Conservation (phyloP, 495 filamentous ascomycete genomes). For the Bacidia gigantensis region DNA sequence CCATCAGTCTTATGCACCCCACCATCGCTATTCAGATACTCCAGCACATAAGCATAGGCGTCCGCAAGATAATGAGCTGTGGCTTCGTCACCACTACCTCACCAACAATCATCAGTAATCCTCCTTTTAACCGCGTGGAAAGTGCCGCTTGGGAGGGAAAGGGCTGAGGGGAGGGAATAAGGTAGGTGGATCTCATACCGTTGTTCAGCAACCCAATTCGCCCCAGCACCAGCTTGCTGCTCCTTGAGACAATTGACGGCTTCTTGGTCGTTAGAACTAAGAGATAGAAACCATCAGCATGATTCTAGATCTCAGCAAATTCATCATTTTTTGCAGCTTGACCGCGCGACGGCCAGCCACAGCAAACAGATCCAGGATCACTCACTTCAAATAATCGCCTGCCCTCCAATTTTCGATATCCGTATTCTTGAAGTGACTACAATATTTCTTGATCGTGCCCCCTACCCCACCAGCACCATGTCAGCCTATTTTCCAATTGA, state of each 20-base stretch:
- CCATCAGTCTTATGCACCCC: background rate
- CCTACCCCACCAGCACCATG: too few relatives aligned
- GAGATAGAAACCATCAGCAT: too few relatives aligned
- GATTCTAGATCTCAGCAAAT: too few relatives aligned
- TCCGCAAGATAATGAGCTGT: background rate
- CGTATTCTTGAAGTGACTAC: background rate
- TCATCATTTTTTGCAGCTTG: too few relatives aligned
- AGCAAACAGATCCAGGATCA: too few relatives aligned
- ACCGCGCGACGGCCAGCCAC: too few relatives aligned
- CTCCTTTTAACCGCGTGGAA: background rate
- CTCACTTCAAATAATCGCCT: slow-evolving; percentile 1
- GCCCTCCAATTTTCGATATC: background rate
- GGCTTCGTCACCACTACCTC: too few relatives aligned
- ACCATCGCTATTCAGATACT: background rate
- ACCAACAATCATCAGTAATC: background rate
- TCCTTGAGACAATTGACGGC: slow-evolving; percentile 2
- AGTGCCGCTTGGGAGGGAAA: too few relatives aligned
- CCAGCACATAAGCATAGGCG: background rate
- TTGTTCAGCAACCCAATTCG: background rate
- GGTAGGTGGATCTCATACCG: too few relatives aligned
- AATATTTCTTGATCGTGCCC: background rate
- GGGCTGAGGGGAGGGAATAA: too few relatives aligned
- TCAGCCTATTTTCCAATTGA: too few relatives aligned
- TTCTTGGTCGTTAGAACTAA: background rate
- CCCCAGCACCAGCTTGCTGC: background rate